Evolutionary conservation across 2,329 filamentous ascomycete species (phyloP).

Genomic region (Fusarium duplospermum): DNA sequence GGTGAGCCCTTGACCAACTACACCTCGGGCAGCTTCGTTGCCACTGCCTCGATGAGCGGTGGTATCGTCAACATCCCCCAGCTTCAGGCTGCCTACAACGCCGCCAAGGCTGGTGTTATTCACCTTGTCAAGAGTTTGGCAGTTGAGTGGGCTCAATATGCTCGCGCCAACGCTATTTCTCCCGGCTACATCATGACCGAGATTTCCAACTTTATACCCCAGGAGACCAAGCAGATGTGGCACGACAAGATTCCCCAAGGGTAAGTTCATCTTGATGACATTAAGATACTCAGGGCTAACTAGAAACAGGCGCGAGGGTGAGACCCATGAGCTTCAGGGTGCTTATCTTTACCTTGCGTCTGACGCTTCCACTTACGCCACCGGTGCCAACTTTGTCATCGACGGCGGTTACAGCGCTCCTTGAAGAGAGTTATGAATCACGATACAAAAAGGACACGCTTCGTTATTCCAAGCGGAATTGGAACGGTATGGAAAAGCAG

Average conservation of each 20-base stretch:
- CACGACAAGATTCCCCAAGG: constrained; percentile 43
- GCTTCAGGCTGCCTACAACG: constrained; percentile 68
- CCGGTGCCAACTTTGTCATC: constrained; percentile 47
- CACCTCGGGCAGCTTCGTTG: constrained; percentile 61
- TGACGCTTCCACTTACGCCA: constrained; percentile 48
- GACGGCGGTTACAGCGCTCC: constrained; percentile 48
- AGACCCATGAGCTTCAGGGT: constrained; percentile 44
- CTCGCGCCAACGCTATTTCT: constrained; percentile 65
- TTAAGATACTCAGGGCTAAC: constrained; percentile 8
- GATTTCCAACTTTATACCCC: constrained; percentile 44
- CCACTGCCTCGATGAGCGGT: constrained; percentile 62
- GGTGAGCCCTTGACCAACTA: constrained; percentile 38
- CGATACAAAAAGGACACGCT: background rate
- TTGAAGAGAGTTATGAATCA: background rate
- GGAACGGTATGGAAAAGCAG: background rate
- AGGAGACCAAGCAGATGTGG: constrained; percentile 43
- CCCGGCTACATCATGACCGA: constrained; percentile 50
- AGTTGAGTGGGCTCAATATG: constrained; percentile 68
- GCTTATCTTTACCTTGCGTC: constrained; percentile 45
- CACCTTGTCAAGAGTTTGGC: constrained; percentile 68
- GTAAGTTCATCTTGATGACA: constrained; percentile 14
- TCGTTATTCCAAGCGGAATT: background rate
- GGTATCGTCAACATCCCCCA: constrained; percentile 64
- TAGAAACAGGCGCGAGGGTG: constrained; percentile 39
- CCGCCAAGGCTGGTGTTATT: constrained; percentile 65